Conservation (phyloP, 768 basidiomycete species). For the Tricholomella constricta region DNA sequence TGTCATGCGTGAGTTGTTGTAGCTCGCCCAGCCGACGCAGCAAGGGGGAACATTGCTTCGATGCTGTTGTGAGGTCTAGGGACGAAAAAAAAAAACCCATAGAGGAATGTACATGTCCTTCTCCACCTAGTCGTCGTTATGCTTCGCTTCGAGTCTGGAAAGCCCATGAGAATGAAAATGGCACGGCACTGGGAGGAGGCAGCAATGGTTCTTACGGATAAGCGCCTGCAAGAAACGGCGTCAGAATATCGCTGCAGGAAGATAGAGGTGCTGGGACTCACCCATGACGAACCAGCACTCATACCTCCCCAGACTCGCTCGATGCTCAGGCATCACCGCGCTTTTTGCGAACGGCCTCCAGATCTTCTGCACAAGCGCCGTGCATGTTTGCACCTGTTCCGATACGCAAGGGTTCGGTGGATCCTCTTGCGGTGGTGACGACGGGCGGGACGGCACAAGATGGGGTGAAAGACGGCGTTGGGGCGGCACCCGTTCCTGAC, state of each 20-base stretch:
- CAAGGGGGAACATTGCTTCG: conserved; percentile 75
- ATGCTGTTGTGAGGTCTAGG: conserved; percentile 41
- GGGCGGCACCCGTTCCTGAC: too few species aligned
- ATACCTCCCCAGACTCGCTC: conserved; percentile 62
- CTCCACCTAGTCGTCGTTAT: conserved; percentile 70
- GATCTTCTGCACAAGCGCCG: conserved; percentile 61
- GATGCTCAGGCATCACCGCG: conserved; percentile 51
- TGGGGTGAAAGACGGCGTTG: too few species aligned
- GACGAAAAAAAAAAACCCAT: not conserved
- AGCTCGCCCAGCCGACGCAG: conserved; percentile 86
- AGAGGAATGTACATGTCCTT: conserved; percentile 54
- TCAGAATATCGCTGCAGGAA: not conserved
- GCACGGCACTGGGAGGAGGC: not conserved
- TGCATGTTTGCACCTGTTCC: conserved; percentile 69
- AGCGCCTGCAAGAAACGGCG: conserved; percentile 49
- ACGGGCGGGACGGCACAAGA: too few species aligned
- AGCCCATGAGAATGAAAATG: not conserved
- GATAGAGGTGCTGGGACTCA: conserved; percentile 30
- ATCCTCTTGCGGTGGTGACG: too few species aligned
- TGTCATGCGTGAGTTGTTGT: conserved; percentile 73
- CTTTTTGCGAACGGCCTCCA: conserved; percentile 80
- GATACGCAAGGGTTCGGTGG: too few species aligned
- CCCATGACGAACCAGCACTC: conserved; percentile 86
- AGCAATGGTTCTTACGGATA: conserved; percentile 66
- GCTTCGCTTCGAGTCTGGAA: conserved; percentile 67